These are phyloP conservation scores for Hypocreales sp. DNA, from an alignment of 2,329 filamentous ascomycete species.

Conservation along the genomic window DNA sequence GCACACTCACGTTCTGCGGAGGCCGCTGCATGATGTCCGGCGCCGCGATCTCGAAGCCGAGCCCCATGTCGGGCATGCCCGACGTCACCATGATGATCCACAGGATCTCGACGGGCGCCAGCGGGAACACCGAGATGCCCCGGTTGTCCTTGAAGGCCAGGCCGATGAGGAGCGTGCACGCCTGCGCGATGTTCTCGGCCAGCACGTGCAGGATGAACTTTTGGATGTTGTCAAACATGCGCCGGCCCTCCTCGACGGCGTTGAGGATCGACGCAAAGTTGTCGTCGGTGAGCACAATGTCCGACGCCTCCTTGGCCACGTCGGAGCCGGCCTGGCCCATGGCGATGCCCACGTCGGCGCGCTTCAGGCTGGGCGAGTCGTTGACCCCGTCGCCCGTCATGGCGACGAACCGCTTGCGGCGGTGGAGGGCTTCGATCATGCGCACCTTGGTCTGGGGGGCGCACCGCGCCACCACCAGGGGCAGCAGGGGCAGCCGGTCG, in stretches of 20 bases:
- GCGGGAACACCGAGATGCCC: conserved; percentile 52
- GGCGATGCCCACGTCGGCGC: conserved; percentile 54
- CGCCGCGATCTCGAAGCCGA: conserved; percentile 54
- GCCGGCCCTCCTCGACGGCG: conserved; percentile 54
- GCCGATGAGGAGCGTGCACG: conserved; percentile 51
- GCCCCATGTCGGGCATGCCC: conserved; percentile 58
- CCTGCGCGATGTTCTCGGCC: conserved; percentile 55
- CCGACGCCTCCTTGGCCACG: conserved; percentile 52
- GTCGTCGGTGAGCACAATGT: conserved; percentile 56
- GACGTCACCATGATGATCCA: conserved; percentile 73
- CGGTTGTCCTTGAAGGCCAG: conserved; percentile 52
- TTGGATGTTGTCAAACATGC: conserved; percentile 61
- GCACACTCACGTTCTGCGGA: conserved; percentile 40
- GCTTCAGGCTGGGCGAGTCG: conserved; percentile 51
- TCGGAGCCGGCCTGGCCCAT: conserved; percentile 56
- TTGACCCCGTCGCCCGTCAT: conserved; percentile 64
- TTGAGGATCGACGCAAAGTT: conserved; percentile 59
- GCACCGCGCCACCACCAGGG: conserved; percentile 54
- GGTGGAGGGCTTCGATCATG: conserved; percentile 60
- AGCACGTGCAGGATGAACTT: conserved; percentile 56
- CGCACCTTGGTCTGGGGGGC: conserved; percentile 57
- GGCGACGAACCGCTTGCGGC: conserved; percentile 47
- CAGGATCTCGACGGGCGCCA: conserved; percentile 58
- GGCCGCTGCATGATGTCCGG: conserved; percentile 54
- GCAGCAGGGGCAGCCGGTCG: conserved; percentile 44